Evolutionary conservation across 345 rosid genomes (phyloP).

Genomic region (Atalantia buxifolia): DNA sequence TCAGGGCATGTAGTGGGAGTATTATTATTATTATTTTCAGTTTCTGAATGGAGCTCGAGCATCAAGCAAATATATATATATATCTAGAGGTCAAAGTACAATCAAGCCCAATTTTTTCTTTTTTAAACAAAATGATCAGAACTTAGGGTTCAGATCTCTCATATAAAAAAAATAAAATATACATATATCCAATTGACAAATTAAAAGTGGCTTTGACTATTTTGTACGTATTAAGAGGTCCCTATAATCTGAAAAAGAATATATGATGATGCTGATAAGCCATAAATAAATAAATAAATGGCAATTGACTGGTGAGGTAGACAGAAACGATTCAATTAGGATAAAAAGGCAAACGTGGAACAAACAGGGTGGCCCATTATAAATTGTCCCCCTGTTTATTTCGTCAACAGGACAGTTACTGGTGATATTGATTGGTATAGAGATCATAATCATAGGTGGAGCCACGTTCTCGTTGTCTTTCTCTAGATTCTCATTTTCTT

Average conservation of each 20-base stretch:
- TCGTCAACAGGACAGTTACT: background rate
- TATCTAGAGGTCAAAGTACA: too few species aligned
- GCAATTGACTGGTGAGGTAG: background rate
- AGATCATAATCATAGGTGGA: background rate
- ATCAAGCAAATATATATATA: too few species aligned
- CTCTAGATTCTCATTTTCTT: constrained; percentile 12
- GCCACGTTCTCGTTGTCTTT: background rate
- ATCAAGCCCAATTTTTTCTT: too few species aligned
- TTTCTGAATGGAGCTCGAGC: too few species aligned
- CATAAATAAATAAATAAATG: background rate
- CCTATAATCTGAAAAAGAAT: background rate
- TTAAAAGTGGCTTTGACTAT: too few species aligned
- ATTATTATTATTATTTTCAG: too few species aligned
- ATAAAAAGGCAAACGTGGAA: background rate
- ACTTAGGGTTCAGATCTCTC: too few species aligned
- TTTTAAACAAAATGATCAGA: too few species aligned
- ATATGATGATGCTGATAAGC: background rate
- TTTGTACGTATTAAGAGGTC: background rate
- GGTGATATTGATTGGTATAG: too few species aligned
- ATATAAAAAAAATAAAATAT: too few species aligned
- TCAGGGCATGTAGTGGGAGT: too few species aligned
- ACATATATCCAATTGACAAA: too few species aligned
- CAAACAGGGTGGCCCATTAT: constrained; percentile 17
- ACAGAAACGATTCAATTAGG: constrained; percentile 15
- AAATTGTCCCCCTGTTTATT: constrained; percentile 3